Conservation (phyloP, 768 basidiomycete genomes). For the Favolaschia claudopus region DNA sequence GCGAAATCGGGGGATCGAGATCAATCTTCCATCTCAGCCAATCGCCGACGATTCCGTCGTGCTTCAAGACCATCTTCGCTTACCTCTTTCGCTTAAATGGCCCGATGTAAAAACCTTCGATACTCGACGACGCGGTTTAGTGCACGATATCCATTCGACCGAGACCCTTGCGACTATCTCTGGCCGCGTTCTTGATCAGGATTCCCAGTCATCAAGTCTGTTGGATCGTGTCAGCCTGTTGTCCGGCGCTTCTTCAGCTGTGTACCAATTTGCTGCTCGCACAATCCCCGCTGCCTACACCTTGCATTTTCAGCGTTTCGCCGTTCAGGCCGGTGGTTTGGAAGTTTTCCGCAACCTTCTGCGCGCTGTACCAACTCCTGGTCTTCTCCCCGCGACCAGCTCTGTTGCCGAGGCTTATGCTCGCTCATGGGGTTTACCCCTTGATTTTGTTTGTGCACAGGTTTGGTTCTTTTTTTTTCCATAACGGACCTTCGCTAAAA, state of each 20-base stretch:
- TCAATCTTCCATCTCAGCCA: constrained; percentile 55
- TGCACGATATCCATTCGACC: background rate
- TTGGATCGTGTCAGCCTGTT: constrained; percentile 49
- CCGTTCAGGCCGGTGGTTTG: constrained; percentile 9
- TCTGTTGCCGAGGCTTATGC: constrained; percentile 28
- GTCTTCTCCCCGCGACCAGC: constrained; percentile 4
- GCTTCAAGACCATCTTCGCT: constrained; percentile 55
- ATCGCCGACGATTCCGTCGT: constrained; percentile 55
- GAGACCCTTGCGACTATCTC: constrained; percentile 37
- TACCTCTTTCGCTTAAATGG: constrained; percentile 43
- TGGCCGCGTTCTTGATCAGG: constrained; percentile 54
- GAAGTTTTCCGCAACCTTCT: constrained; percentile 15
- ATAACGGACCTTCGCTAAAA: constrained; percentile 24
- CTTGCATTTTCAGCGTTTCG: constrained; percentile 38
- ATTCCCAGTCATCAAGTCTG: constrained; percentile 53
- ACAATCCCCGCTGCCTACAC: constrained; percentile 41
- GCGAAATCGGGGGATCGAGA: constrained; percentile 96
- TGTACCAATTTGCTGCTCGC: constrained; percentile 47
- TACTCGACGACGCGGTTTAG: constrained; percentile 24
- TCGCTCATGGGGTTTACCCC: constrained; percentile 40
- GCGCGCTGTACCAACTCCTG: constrained; percentile 24
- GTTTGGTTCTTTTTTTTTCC: constrained; percentile 38
- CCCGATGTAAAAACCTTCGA: constrained; percentile 17
- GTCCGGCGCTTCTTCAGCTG: constrained; percentile 32
- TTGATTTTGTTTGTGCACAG: constrained; percentile 49